Evolutionary conservation across 1,139 yeast species (phyloP).

Genomic region (Lodderomyces theae): DNA sequence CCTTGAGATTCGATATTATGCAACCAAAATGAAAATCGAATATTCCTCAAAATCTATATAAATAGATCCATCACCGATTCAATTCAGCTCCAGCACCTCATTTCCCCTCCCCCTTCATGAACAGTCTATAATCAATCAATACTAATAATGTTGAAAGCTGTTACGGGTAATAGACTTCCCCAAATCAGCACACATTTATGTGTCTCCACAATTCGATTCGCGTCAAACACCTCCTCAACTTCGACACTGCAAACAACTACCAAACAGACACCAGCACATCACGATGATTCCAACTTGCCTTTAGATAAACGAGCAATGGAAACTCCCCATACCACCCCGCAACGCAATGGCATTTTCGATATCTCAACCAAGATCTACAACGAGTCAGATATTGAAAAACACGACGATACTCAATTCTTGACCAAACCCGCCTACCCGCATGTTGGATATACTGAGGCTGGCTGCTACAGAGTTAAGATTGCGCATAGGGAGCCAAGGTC

Average conservation of each 20-base stretch:
- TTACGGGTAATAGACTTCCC: neutral
- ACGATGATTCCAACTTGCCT: neutral
- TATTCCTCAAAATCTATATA: no score
- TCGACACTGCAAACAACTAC: neutral
- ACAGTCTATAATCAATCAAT: neutral
- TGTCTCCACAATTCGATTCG: slow-evolving; percentile 2
- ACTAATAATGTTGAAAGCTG: slow-evolving; percentile 1
- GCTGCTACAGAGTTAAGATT: slow-evolving; percentile 45
- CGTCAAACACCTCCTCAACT: slow-evolving; percentile 2
- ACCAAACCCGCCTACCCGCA: slow-evolving; percentile 57
- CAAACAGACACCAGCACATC: neutral
- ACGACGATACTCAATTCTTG: slow-evolving; percentile 28
- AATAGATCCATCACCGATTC: no score
- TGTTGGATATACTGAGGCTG: slow-evolving; percentile 45
- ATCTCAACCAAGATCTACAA: slow-evolving; percentile 30
- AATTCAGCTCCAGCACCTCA: no score
- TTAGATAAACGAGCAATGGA: neutral
- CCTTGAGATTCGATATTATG: neutral
- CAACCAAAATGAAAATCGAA: no score
- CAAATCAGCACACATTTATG: slow-evolving; percentile 1
- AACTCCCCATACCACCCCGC: neutral
- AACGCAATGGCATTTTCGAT: slow-evolving; percentile 16
- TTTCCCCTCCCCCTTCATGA: neutral
- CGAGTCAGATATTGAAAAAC: slow-evolving; percentile 25
- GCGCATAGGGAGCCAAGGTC: slow-evolving; percentile 55